These are phyloP conservation scores for Leccinum fallax DNA, from an alignment of 1,284 basidiomycete species.

Conservation along the genomic window DNA sequence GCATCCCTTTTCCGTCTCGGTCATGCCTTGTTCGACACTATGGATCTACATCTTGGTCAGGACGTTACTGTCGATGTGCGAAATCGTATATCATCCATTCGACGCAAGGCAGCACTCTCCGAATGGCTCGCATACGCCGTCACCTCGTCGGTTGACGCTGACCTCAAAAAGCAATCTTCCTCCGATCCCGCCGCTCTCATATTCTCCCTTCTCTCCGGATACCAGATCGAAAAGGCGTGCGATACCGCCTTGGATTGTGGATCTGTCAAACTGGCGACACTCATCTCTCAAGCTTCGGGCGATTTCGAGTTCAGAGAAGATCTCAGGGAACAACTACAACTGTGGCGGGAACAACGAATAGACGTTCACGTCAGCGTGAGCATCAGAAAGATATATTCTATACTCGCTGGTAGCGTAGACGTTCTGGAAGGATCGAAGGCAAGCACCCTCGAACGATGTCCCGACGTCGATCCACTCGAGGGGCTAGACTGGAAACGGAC, in stretches of 20 bases:
- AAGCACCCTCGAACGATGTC: conserved; percentile 56
- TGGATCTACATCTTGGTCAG: conserved; percentile 64
- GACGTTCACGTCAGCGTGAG: conserved; percentile 72
- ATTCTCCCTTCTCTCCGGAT: conserved; percentile 84
- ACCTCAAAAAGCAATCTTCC: conserved; percentile 58
- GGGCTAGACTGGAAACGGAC: conserved; percentile 95
- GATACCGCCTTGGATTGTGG: conserved; percentile 75
- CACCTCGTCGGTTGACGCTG: conserved; percentile 71
- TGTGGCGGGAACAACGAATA: conserved; percentile 83
- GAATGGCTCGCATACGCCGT: conserved; percentile 86
- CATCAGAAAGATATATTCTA: conserved; percentile 82
- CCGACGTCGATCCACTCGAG: conserved; percentile 73
- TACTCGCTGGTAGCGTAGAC: conserved; percentile 82
- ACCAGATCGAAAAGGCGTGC: conserved; percentile 86
- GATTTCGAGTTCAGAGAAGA: conserved; percentile 80
- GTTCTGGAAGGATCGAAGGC: conserved; percentile 62
- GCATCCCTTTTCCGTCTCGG: conserved; percentile 87
- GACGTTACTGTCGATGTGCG: conserved; percentile 60
- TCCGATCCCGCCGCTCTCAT: conserved; percentile 53
- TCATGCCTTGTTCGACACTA: conserved; percentile 87
- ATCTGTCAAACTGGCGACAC: conserved; percentile 85
- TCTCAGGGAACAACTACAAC: conserved; percentile 74
- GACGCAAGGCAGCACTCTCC: conserved; percentile 83
- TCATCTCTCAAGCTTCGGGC: conserved; percentile 89
- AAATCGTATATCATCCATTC: conserved; percentile 62